Evolutionary conservation across 148 eudicot species (phyloP).

Genomic region (Heliosperma pusillum): DNA sequence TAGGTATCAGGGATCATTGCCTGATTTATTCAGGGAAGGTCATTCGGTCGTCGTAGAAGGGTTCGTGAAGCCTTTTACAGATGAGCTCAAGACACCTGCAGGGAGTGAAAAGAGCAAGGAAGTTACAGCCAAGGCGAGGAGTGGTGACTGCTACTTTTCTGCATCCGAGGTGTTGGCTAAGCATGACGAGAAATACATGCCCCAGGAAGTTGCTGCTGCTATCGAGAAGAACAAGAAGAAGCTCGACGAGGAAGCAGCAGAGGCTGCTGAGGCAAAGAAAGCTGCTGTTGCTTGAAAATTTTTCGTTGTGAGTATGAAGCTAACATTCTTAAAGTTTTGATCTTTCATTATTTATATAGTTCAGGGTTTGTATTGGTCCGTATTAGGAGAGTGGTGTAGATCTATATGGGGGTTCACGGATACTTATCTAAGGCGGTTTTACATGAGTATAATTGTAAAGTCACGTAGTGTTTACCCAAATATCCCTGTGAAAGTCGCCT

Average conservation of each 20-base stretch:
- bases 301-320: constrained; percentile 33
- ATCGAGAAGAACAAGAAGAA: constrained; percentile 80
- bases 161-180: constrained; percentile 91
- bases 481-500: neutral
- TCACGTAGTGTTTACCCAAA: neutral
- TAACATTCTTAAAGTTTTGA: constrained; percentile 10
- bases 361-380: constrained; percentile 13
- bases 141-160: constrained; percentile 60
- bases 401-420: constrained; percentile 2
- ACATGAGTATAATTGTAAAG: neutral
- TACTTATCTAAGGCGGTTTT: neutral
- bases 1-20: constrained; percentile 68
- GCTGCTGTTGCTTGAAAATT: constrained; percentile 18
- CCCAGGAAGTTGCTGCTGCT: constrained; percentile 79
- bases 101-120: constrained; percentile 34
- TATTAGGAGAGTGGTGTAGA: constrained; percentile 17
- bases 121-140: constrained; percentile 61
- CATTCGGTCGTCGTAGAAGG: constrained; percentile 98
- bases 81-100: constrained; percentile 36
- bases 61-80: constrained; percentile 63
- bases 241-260: constrained; percentile 38
- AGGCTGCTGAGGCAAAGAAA: constrained; percentile 37
- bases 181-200: constrained; percentile 99
- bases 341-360: constrained; percentile 18
- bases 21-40: constrained; percentile 90